Percentiles rank a stretch among this genome's conserved stretches.
These are phyloP conservation scores for Endotrypanum monterogeii DNA, from an alignment of 208 protist species.

Conservation along the genomic window DNA sequence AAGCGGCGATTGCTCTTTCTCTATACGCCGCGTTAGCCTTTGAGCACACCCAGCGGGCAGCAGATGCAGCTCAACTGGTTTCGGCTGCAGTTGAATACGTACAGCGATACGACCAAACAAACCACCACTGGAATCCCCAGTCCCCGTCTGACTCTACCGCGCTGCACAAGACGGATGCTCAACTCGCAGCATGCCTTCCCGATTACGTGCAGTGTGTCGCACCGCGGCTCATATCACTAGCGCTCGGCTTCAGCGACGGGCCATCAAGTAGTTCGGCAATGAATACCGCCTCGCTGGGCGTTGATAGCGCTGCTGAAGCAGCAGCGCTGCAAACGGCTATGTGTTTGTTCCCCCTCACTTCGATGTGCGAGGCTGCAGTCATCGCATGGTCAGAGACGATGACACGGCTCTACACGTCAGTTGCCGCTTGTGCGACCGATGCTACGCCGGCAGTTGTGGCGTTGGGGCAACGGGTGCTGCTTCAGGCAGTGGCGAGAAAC, in stretches of 20 bases:
- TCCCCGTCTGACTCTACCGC: neutral
- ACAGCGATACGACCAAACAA: conserved; percentile 15
- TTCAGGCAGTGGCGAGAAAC: neutral
- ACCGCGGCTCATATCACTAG: conserved; percentile 10
- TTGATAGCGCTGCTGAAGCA: neutral
- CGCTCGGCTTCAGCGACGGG: conserved; percentile 3
- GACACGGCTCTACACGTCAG: conserved; percentile 1
- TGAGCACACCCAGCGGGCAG: neutral
- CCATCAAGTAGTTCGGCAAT: neutral
- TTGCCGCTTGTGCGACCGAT: neutral
- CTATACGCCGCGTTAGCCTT: conserved; percentile 17
- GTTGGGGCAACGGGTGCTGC: conserved; percentile 1
- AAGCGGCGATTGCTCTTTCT: conserved; percentile 10
- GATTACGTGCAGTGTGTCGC: conserved; percentile 28
- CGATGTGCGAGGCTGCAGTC: conserved; percentile 5
- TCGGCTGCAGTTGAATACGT: conserved; percentile 13
- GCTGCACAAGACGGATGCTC: conserved; percentile 17
- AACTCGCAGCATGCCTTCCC: conserved; percentile 11
- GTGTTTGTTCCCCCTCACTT: conserved; percentile 18
- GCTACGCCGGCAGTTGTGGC: neutral
- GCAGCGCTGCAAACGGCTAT: conserved; percentile 9
- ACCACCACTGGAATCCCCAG: conserved; percentile 11
- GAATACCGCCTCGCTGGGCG: too few species aligned
- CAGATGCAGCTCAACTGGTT: conserved; percentile 7
- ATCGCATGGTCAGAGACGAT: conserved; percentile 16